Evolutionary conservation across 108 stramenopile species (phyloP).

Genomic region (Seminavis robusta): DNA sequence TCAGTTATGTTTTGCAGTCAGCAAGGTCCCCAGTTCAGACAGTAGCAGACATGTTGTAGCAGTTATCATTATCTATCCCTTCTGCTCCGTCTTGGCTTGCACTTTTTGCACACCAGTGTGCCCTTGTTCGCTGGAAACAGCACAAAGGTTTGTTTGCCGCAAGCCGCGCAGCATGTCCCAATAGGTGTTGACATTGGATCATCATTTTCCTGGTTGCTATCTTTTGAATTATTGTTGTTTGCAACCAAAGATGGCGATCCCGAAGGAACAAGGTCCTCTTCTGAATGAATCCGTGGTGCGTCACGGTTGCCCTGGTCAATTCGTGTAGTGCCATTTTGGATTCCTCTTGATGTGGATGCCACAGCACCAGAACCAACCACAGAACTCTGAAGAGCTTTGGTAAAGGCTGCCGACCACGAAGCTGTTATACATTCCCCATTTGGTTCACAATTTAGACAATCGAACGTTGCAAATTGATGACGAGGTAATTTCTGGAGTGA

Average conservation of each 20-base stretch:
- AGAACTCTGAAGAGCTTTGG: slow-evolving; percentile 42
- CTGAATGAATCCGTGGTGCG: neutral
- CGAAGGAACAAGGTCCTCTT: neutral
- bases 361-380: slow-evolving; percentile 33
- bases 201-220: no score
- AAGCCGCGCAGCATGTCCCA: no score
- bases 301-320: neutral
- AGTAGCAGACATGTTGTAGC: no score
- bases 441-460: slow-evolving; percentile 23
- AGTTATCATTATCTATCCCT: no score
- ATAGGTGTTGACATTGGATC: no score
- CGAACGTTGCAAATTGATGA: slow-evolving; percentile 11
- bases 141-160: slow-evolving; percentile 13
- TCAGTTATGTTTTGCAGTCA: neutral
- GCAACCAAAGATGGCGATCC: slow-evolving; percentile 5
- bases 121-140: slow-evolving; percentile 10
- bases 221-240: no score
- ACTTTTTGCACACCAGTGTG: slow-evolving; percentile 17
- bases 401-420: slow-evolving; percentile 56
- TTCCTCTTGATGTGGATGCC: neutral
- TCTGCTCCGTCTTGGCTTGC: no score
- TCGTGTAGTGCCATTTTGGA: neutral
- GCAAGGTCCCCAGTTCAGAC: no score
- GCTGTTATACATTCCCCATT: slow-evolving; percentile 42
- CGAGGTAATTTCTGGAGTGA: neutral